phyloP scores from a whole-genome alignment of 768 basidiomycete species.

The Astraeus odoratus region DNA sequence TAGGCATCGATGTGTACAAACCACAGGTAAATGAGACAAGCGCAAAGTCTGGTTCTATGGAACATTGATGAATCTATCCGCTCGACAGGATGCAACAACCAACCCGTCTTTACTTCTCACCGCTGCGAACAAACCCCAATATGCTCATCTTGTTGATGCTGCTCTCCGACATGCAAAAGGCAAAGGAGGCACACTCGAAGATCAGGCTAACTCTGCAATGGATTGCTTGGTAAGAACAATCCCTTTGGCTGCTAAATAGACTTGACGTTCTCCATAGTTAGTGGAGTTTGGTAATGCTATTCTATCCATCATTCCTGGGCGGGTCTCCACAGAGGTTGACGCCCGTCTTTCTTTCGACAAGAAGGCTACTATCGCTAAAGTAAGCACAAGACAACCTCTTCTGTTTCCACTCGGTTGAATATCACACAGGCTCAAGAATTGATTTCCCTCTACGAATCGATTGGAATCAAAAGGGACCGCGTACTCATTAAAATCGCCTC shows the following conservation, averaged over 20 bases:
- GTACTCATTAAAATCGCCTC: slow-evolving; percentile 98
- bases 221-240: slow-evolving; percentile 71
- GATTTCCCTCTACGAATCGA: slow-evolving; percentile 84
- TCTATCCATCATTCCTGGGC: slow-evolving; percentile 85
- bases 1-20: slow-evolving; percentile 90
- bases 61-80: not conserved
- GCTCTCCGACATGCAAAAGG: slow-evolving; percentile 67
- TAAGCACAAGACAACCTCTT: slow-evolving; percentile 13
- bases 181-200: slow-evolving; percentile 70
- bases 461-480: slow-evolving; percentile 85
- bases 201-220: slow-evolving; percentile 67
- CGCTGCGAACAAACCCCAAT: slow-evolving; percentile 82
- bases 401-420: not conserved
- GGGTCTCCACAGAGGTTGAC: slow-evolving; percentile 97
- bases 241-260: not conserved
- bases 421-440: slow-evolving; percentile 59
- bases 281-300: slow-evolving; percentile 96
- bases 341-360: slow-evolving; percentile 93
- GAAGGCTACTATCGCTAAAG: slow-evolving; percentile 80
- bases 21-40: slow-evolving; percentile 52
- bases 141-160: slow-evolving; percentile 65
- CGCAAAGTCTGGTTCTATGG: not conserved
- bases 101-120: slow-evolving; percentile 92
- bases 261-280: slow-evolving; percentile 43
- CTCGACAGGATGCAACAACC: slow-evolving; percentile 81